Base-by-base conservation (phyloP, 176 grass and related monocot genomes). In the Neostapfia colusana region DNA sequence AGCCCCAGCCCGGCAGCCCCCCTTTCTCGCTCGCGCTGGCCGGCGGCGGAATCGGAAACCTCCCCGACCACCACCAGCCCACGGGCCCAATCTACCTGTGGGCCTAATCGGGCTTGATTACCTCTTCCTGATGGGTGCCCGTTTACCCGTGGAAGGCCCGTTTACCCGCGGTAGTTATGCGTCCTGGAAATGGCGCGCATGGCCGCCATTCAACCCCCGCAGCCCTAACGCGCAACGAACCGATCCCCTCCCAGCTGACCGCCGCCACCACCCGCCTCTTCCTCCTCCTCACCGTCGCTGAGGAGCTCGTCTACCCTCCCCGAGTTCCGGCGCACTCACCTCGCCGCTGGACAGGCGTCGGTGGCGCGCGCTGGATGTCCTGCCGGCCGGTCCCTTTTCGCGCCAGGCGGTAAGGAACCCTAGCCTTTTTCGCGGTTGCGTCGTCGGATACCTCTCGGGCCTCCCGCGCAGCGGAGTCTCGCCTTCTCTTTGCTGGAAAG, bases 381-480 rank as follows among this genome's bases (percentile, higher is more conserved):
- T 8, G 8, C 75, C n/a, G 75, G 16, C 20, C 34, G 18, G 60
- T 65, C 16, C 61, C 75, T 78, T 78, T n/a, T n/a, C n/a, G n/a
- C 45, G 4, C 61, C 17, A 26, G 75, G n/a, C 13, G 45, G 75
- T 78, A 78, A 78, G 75, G 75, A 78, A 78, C 75, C 45, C 62
- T 66, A 66, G 4, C 5, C 27, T 31, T 17, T 7, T 11, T n/a
- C 45, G 39, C n/a, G n/a, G n/a, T 78, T 2, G n/a, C 46, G 7
- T 7, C 28, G 11, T 36, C 10, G 74, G 74, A 23, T 77, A 50
- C 26, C 11, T 49, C 15, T 49, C 15, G 10, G 28, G 8, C 2
- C 36, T 74, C 6, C 7, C 5, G 53, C 73, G 5, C 25, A 3
- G 25, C 18, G 61, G 31, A 40, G 40, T 53, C n/a, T 2, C 23